Conservation (phyloP, 495 filamentous ascomycete species). For the Lasiosphaeria hispida region DNA sequence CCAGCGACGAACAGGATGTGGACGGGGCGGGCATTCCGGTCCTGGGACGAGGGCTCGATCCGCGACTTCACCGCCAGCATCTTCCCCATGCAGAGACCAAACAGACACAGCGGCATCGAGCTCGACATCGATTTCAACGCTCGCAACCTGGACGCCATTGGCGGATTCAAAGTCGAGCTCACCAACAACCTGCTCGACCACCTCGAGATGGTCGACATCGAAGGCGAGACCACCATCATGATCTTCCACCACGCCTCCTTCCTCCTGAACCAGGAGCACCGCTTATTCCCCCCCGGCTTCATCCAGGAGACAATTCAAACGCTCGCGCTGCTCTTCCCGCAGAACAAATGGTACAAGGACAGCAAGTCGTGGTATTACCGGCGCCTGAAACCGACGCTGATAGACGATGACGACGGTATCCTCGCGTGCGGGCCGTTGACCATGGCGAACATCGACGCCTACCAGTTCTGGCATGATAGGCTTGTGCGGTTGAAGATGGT, state of each 20-base stretch:
- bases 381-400: neutral
- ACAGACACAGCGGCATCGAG: neutral
- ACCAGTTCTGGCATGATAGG: constrained; percentile 49
- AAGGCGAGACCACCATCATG: neutral
- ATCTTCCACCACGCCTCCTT: constrained; percentile 2
- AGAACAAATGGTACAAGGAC: neutral
- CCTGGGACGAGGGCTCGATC: no score
- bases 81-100: no score
- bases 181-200: constrained; percentile 1
- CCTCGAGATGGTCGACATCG: neutral
- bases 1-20: no score
- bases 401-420: no score
- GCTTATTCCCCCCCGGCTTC: constrained; percentile 31
- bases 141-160: neutral
- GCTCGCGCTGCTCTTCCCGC: constrained; percentile 44
- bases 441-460: constrained; percentile 20
- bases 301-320: constrained; percentile 45
- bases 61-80: no score
- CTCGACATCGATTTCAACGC: neutral
- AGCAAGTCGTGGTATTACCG: neutral
- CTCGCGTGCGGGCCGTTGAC: neutral
- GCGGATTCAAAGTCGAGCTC: neutral
- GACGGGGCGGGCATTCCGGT: no score
- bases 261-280: neutral
- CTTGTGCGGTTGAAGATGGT: constrained; percentile 48